phyloP scores from a whole-genome alignment of 1,284 basidiomycete species.

The Somion occarium region DNA sequence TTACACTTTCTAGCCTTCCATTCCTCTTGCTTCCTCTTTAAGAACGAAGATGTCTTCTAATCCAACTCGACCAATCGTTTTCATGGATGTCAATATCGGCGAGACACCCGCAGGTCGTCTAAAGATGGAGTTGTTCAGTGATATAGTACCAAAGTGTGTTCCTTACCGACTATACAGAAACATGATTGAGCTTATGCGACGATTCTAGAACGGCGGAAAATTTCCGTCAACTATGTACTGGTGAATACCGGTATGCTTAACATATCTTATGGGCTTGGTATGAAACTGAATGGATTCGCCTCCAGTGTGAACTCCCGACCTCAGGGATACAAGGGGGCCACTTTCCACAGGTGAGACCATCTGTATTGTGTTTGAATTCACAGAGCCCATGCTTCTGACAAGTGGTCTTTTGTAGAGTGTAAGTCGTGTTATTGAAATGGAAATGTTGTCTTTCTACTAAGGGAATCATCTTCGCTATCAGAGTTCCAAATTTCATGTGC shows the following conservation, averaged over 20 bases:
- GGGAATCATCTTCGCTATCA: too few species aligned
- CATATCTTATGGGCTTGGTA: too few species aligned
- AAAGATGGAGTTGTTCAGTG: constrained; percentile 94
- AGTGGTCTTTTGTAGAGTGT: constrained; percentile 55
- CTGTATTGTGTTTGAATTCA: background rate
- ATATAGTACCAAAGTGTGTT: constrained; percentile 78
- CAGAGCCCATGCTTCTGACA: constrained; percentile 16
- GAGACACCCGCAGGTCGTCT: constrained; percentile 91
- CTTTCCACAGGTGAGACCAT: constrained; percentile 79
- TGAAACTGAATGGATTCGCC: background rate
- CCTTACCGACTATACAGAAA: constrained; percentile 19
- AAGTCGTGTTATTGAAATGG: too few species aligned
- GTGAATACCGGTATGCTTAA: constrained; percentile 76
- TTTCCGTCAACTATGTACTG: constrained; percentile 95
- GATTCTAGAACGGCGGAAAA: constrained; percentile 81
- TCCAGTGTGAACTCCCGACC: constrained; percentile 78
- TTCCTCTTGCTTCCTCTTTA: too few species aligned
- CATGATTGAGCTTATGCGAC: background rate
- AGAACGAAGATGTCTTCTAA: constrained; percentile 4
- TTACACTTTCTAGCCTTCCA: too few species aligned
- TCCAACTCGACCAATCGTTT: constrained; percentile 72
- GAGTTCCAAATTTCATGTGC: constrained; percentile 82
- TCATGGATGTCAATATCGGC: constrained; percentile 95
- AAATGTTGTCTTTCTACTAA: too few species aligned
- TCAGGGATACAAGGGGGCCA: constrained; percentile 85